Evolutionary conservation across 2,329 filamentous ascomycete species (phyloP).

Genomic region (Microthyrium microscopicum): DNA sequence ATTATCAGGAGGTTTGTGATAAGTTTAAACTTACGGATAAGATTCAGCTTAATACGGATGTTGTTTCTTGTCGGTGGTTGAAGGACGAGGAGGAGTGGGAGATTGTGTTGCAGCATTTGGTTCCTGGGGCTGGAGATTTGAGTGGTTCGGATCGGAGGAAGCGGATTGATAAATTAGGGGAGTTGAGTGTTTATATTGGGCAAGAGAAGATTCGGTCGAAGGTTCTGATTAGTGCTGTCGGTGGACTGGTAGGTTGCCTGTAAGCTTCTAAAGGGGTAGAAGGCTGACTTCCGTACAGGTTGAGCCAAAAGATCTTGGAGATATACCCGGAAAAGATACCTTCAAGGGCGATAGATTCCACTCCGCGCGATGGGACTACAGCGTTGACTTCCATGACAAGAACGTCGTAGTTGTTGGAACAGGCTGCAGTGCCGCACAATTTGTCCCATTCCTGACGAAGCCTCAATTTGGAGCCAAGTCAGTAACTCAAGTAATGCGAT

Average conservation of each 20-base stretch:
- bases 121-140: constrained; percentile 37
- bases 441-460: constrained; percentile 34
- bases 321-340: constrained; percentile 33
- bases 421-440: constrained; percentile 40
- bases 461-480: constrained; percentile 33
- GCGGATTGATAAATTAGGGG: constrained; percentile 27
- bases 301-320: constrained; percentile 34
- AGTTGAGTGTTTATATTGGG: constrained; percentile 30
- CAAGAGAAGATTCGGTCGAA: constrained; percentile 37
- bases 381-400: constrained; percentile 35
- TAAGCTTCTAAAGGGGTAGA: too few relatives aligned
- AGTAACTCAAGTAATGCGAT: constrained; percentile 43
- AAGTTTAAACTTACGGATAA: constrained; percentile 38
- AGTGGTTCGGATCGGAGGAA: constrained; percentile 29
- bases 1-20: constrained; percentile 36
- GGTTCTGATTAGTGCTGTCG: constrained; percentile 37
- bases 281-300: too few relatives aligned
- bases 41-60: constrained; percentile 40
- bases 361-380: constrained; percentile 39
- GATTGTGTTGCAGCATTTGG: constrained; percentile 32
- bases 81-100: constrained; percentile 39
- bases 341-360: constrained; percentile 42
- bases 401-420: constrained; percentile 41
- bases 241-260: too few relatives aligned
- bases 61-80: constrained; percentile 35